Conservation (phyloP, 2,329 filamentous ascomycete genomes). For the Penicillium hordei region DNA sequence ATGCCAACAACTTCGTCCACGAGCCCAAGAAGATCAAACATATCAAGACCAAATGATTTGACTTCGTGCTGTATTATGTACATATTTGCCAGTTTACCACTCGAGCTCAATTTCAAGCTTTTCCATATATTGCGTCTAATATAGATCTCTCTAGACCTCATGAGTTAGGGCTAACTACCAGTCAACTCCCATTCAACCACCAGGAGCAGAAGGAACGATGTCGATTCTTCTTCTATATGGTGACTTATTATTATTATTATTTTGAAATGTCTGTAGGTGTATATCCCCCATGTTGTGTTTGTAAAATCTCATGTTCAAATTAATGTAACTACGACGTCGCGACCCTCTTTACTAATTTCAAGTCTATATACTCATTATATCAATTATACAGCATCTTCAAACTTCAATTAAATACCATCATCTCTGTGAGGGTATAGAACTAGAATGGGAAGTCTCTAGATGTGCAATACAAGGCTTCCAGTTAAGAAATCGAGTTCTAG, state of each 20-base stretch:
- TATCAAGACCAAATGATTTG: constrained; percentile 71
- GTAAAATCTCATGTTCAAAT: background rate
- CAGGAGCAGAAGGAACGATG: background rate
- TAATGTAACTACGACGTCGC: background rate
- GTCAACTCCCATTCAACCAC: background rate
- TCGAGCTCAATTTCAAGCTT: constrained; percentile 13
- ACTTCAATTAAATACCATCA: background rate
- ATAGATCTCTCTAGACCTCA: background rate
- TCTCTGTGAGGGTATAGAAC: background rate
- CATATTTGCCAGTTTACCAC: constrained; percentile 33
- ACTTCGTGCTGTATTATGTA: constrained; percentile 39
- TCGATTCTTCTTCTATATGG: background rate
- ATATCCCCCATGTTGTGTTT: background rate
- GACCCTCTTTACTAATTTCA: background rate
- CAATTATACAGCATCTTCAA: background rate
- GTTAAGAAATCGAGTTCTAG: too few species aligned
- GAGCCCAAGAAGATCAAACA: constrained; percentile 82
- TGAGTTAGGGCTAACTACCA: background rate
- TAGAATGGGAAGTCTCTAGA: background rate
- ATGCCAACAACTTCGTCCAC: constrained; percentile 95
- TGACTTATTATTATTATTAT: background rate
- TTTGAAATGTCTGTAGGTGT: background rate
- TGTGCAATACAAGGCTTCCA: background rate
- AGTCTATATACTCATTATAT: background rate
- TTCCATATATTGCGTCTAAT: constrained; percentile 1